A percentile compares a stretch with the other conserved stretches of the same genome.
These are phyloP conservation scores for Helianthus tuberosus DNA, from an alignment of 129 eudicot genomes.

Conservation along the genomic window DNA sequence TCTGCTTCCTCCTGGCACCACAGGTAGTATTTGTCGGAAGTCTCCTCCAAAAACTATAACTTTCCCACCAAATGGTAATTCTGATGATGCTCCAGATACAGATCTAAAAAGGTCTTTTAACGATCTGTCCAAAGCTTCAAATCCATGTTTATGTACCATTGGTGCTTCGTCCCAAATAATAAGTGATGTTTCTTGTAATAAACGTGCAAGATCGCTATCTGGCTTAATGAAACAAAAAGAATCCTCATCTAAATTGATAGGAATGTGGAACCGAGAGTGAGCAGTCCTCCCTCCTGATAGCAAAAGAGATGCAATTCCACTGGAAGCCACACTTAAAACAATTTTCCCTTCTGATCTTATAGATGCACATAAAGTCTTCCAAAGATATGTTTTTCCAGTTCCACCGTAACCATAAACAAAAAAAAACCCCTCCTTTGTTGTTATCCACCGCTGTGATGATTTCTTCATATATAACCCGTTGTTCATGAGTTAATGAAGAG, in stretches of 20 bases:
- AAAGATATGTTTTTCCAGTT: neutral
- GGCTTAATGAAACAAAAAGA: neutral
- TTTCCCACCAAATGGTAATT: too few relatives aligned
- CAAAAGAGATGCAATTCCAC: too few relatives aligned
- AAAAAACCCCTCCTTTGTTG: neutral
- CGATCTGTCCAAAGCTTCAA: neutral
- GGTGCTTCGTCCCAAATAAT: neutral
- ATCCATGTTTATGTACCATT: conserved; percentile 2
- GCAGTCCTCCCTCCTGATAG: too few relatives aligned
- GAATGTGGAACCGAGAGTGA: too few relatives aligned
- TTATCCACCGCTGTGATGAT: neutral
- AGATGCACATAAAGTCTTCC: too few relatives aligned
- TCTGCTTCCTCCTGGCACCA: neutral
- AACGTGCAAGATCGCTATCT: neutral
- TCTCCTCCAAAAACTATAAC: too few relatives aligned
- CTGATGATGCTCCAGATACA: too few relatives aligned
- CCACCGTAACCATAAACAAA: neutral
- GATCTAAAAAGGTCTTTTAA: neutral
- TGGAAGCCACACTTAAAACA: too few relatives aligned
- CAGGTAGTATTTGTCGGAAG: neutral
- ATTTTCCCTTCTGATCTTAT: too few relatives aligned
- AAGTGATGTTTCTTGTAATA: neutral
- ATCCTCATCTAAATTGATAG: neutral
- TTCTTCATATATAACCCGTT: neutral
- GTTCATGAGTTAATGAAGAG: neutral